Evolutionary conservation across 352 stramenopile genomes (phyloP).

Genomic region (Pythium oligandrum): DNA sequence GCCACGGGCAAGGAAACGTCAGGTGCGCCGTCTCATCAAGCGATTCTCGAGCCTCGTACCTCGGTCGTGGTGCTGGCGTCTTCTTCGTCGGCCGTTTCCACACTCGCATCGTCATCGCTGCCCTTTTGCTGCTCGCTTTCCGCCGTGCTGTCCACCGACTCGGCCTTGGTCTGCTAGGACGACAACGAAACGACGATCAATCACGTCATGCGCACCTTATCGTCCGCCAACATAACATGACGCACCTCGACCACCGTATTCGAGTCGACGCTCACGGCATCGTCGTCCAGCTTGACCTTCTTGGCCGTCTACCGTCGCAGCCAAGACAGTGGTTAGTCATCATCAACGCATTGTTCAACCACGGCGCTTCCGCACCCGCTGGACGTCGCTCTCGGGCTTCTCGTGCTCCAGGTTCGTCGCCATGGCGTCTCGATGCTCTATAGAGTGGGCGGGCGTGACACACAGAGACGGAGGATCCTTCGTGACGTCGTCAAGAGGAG

Average conservation of each 20-base stretch:
- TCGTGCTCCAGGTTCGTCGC: slow-evolving; percentile 71
- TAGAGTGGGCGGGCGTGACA: not conserved
- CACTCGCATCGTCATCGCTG: not conserved
- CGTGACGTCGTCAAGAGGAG: not conserved
- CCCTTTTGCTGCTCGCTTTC: slow-evolving; percentile 3
- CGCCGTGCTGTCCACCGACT: slow-evolving; percentile 6
- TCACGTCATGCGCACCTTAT: not conserved
- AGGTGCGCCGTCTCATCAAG: not conserved
- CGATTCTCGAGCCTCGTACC: not conserved
- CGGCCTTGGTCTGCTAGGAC: slow-evolving; percentile 11
- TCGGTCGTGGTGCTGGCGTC: slow-evolving; percentile 7
- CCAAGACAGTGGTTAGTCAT: not conserved
- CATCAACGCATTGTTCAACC: not conserved
- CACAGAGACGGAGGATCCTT: not conserved
- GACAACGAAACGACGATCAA: not conserved
- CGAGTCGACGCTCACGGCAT: slow-evolving; percentile 20
- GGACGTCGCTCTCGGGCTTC: slow-evolving; percentile 58
- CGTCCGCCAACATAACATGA: not conserved
- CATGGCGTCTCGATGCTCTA: slow-evolving; percentile 23
- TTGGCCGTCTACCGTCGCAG: slow-evolving; percentile 17
- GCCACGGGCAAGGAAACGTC: no score
- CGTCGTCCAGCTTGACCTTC: slow-evolving; percentile 26
- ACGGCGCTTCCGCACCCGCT: slow-evolving; percentile 47
- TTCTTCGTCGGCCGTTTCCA: slow-evolving; percentile 1
- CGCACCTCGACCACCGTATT: slow-evolving; percentile 15